phyloP scores from a whole-genome alignment of 257 asterid genomes.

The Lantana camara region DNA sequence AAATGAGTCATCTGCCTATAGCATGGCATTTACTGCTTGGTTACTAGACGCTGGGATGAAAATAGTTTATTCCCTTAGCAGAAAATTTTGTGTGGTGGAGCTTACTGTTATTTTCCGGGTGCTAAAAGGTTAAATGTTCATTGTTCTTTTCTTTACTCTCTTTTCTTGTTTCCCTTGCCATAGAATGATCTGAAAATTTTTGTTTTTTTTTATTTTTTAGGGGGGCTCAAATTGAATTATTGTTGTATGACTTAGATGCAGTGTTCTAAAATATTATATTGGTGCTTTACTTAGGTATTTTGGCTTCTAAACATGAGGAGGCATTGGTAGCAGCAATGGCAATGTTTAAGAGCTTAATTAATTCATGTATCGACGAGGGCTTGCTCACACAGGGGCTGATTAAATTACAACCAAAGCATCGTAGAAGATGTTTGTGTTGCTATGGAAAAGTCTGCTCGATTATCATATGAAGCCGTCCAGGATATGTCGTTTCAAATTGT shows the following conservation, averaged over 20 bases:
- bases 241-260: not conserved
- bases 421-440: slow-evolving; percentile 85
- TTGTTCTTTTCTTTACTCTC: not conserved
- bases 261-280: slow-evolving; percentile 22
- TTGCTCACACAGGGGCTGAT: slow-evolving; percentile 79
- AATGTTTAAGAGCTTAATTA: slow-evolving; percentile 71
- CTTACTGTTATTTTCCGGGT: slow-evolving; percentile 74
- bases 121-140: slow-evolving; percentile 58
- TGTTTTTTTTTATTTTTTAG: too few species aligned
- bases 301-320: slow-evolving; percentile 90
- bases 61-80: slow-evolving; percentile 61
- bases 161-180: too few species aligned
- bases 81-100: slow-evolving; percentile 77
- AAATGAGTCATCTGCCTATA: slow-evolving; percentile 73
- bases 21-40: slow-evolving; percentile 81
- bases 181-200: too few species aligned
- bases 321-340: slow-evolving; percentile 72
- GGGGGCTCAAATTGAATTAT: not conserved
- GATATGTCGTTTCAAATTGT: slow-evolving; percentile 84
- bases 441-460: slow-evolving; percentile 75
- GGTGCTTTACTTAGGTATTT: slow-evolving; percentile 53
- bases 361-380: slow-evolving; percentile 72
- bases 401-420: slow-evolving; percentile 49
- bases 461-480: slow-evolving; percentile 82
- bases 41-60: slow-evolving; percentile 83